Percentiles rank a stretch among this genome's conserved stretches.
Evolutionary conservation across 805 yeast species (phyloP).

Genomic region (Schizosaccharomyces octosporus): DNA sequence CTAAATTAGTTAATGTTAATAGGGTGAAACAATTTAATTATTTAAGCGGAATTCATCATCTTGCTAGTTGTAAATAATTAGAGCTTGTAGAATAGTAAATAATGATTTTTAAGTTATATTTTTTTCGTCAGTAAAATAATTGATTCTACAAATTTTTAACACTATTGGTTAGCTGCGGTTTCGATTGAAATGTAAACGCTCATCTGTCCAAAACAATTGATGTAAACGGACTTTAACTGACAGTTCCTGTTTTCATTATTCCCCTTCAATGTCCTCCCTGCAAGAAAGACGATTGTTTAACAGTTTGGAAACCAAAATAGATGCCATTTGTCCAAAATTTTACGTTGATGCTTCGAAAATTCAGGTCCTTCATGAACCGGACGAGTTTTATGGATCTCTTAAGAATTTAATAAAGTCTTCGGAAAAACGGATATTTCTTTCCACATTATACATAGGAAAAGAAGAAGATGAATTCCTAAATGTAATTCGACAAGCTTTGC

Average conservation of each 20-base stretch:
- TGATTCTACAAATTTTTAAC: no score
- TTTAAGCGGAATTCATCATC: background rate
- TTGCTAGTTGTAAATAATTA: no score
- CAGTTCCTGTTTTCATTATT: no score
- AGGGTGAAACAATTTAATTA: background rate
- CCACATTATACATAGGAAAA: constrained; percentile 71
- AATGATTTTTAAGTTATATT: no score
- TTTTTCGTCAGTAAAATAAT: no score
- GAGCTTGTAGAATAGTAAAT: no score
- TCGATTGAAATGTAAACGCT: no score
- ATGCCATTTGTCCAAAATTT: constrained; percentile 8
- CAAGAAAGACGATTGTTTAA: background rate
- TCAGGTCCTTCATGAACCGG: constrained; percentile 39
- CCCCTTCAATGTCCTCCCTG: background rate
- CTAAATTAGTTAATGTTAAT: background rate
- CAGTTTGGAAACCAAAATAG: background rate
- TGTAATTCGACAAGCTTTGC: constrained; percentile 35
- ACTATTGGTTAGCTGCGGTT: no score
- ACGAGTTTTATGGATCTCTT: constrained; percentile 41
- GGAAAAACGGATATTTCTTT: constrained; percentile 42
- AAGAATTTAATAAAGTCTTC: constrained; percentile 38
- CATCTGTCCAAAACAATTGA: no score
- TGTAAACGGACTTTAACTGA: no score
- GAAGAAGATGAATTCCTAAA: constrained; percentile 50
- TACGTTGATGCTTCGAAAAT: constrained; percentile 18